Evolutionary conservation across 78 protist genomes (phyloP).

Genomic region (Anaeramoeba flamelloides): DNA sequence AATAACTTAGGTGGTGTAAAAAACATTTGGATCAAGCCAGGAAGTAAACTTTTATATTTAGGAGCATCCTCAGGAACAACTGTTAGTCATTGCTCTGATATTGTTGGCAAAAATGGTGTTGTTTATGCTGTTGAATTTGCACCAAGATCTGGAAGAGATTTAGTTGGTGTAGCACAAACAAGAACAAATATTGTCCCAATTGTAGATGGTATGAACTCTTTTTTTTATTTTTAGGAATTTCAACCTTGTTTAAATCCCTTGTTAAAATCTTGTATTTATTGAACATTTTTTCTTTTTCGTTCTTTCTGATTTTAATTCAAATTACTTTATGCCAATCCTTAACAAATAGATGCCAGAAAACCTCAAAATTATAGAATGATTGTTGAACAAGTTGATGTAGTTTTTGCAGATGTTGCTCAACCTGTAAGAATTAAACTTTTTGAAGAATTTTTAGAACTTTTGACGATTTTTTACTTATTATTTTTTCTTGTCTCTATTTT

Average conservation of each 20-base stretch:
- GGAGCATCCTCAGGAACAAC: slow-evolving; percentile 99
- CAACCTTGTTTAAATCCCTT: not conserved
- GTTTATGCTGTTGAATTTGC: slow-evolving; percentile 99
- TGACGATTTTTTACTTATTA: too few species aligned
- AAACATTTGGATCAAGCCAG: slow-evolving; percentile 76
- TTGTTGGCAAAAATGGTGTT: slow-evolving; percentile 92
- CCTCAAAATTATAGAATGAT: too few species aligned
- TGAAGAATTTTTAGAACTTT: too few species aligned
- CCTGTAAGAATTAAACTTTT: too few species aligned
- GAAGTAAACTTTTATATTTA: slow-evolving; percentile 92
- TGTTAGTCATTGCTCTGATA: slow-evolving; percentile 93
- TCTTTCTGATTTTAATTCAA: too few species aligned
- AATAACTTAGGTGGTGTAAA: slow-evolving; percentile 92
- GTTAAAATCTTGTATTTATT: not conserved
- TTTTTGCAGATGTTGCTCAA: slow-evolving; percentile 99
- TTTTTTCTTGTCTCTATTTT: too few species aligned
- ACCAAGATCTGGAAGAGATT: slow-evolving; percentile 93
- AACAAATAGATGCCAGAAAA: too few species aligned
- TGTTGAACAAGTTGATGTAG: slow-evolving; percentile 90
- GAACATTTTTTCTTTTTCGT: too few species aligned
- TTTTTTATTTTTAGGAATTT: not conserved
- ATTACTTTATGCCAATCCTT: too few species aligned
- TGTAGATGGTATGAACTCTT: slow-evolving; percentile 93
- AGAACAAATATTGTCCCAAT: slow-evolving; percentile 97
- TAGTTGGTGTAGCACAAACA: slow-evolving; percentile 90